phyloP scores from a whole-genome alignment of 345 rosid genomes.

The Geranium rotundifolium region DNA sequence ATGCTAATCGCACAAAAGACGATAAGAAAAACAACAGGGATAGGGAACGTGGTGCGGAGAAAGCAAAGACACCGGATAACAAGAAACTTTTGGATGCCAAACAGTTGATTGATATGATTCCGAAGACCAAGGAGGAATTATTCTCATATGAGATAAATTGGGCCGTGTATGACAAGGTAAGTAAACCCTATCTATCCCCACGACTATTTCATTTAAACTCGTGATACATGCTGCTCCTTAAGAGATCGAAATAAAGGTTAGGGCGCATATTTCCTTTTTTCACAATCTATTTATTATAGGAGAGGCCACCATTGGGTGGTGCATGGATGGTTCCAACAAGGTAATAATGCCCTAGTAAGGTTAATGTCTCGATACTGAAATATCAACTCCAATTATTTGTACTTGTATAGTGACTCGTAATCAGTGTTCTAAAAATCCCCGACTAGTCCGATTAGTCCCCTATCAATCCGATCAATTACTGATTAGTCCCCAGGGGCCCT shows the following conservation, averaged over 20 bases:
- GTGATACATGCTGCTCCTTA: background rate
- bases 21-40: slow-evolving; percentile 49
- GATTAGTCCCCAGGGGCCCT: no score
- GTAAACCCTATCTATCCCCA: slow-evolving; percentile 5
- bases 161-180: slow-evolving; percentile 80
- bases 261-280: background rate
- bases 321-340: no score
- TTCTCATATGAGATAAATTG: slow-evolving; percentile 88
- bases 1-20: slow-evolving; percentile 35
- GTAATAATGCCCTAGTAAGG: no score
- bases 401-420: background rate
- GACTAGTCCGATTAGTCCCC: no score
- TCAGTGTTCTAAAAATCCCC: no score
- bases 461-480: no score
- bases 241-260: background rate
- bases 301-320: no score
- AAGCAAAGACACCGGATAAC: slow-evolving; percentile 55
- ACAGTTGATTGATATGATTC: slow-evolving; percentile 95
- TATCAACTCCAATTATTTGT: background rate
- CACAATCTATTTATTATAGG: background rate
- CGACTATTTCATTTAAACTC: background rate
- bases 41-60: slow-evolving; percentile 49
- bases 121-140: slow-evolving; percentile 90
- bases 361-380: background rate
- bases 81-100: slow-evolving; percentile 89